Evolutionary conservation across 2,329 filamentous ascomycete genomes (phyloP).

Genomic region (Fusarium fujikuroi): DNA sequence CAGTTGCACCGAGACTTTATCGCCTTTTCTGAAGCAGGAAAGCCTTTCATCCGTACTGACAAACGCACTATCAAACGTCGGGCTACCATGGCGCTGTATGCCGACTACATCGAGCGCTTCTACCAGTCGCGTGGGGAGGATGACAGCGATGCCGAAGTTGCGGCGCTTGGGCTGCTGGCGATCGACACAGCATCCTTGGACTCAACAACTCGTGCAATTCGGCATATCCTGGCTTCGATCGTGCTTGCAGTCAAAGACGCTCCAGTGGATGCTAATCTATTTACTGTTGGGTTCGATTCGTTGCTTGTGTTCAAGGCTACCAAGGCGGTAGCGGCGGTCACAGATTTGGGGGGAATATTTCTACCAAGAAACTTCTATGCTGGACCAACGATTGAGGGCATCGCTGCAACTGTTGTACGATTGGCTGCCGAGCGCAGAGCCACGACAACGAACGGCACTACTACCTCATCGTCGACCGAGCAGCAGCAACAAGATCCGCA

Average conservation of each 20-base stretch:
- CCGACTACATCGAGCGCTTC: constrained; percentile 58
- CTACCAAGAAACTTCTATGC: not conserved
- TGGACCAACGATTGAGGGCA: not conserved
- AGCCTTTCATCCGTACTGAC: constrained; percentile 57
- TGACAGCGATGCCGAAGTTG: not conserved
- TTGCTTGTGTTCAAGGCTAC: not conserved
- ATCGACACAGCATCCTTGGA: not conserved
- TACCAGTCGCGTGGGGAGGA: constrained; percentile 45
- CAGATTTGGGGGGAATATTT: too few species aligned
- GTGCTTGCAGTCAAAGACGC: not conserved
- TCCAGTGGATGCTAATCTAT: not conserved
- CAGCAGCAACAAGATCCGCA: not conserved
- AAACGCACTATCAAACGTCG: constrained; percentile 59
- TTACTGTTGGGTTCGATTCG: not conserved
- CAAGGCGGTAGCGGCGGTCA: not conserved
- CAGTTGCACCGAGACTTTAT: constrained; percentile 56
- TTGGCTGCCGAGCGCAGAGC: not conserved
- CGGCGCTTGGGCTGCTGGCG: not conserved
- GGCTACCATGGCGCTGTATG: constrained; percentile 53
- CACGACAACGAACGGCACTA: not conserved
- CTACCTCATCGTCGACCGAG: not conserved
- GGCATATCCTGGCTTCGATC: not conserved
- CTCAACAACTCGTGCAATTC: not conserved
- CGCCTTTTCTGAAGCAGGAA: constrained; percentile 52
- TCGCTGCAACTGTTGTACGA: not conserved